A percentile compares a stretch with the other conserved stretches of the same genome.
These are phyloP conservation scores for Chrysanthemum seticuspe DNA, from an alignment of 129 eudicot species.

Conservation along the genomic window DNA sequence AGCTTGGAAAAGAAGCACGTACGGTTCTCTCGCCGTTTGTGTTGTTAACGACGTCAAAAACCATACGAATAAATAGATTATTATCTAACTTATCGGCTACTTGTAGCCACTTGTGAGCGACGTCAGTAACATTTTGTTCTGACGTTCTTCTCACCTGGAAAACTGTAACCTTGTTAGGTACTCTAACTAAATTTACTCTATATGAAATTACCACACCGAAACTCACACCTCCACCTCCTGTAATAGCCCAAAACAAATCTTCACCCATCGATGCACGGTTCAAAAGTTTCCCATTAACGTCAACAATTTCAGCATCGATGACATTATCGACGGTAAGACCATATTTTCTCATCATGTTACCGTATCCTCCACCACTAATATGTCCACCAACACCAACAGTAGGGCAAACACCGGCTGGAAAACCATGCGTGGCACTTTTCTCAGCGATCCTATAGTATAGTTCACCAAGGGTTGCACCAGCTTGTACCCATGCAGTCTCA, in stretches of 20 bases:
- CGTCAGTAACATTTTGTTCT: constrained; percentile 23
- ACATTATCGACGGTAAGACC: constrained; percentile 52
- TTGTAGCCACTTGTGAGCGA: constrained; percentile 38
- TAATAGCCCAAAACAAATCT: constrained; percentile 63
- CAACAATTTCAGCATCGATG: constrained; percentile 38
- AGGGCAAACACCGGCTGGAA: constrained; percentile 59
- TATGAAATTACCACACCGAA: constrained; percentile 49
- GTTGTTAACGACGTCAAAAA: constrained; percentile 28
- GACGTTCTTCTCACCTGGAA: constrained; percentile 25
- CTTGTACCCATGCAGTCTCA: constrained; percentile 51
- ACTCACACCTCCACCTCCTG: constrained; percentile 55
- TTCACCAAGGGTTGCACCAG: constrained; percentile 52
- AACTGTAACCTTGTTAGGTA: constrained; percentile 40
- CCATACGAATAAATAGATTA: constrained; percentile 43
- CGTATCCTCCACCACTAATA: constrained; percentile 51
- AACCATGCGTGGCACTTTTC: constrained; percentile 38
- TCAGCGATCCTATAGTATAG: constrained; percentile 43
- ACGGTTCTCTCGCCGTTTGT: constrained; percentile 24
- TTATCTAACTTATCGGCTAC: constrained; percentile 39
- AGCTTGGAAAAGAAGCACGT: constrained; percentile 27
- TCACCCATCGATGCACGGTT: constrained; percentile 51
- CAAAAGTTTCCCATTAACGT: constrained; percentile 28
- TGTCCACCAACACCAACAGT: constrained; percentile 64
- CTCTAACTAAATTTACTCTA: constrained; percentile 39
- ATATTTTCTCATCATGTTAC: constrained; percentile 48